Base-by-base conservation (phyloP, 1,284 basidiomycete species). In the Puccinia polysora region DNA sequence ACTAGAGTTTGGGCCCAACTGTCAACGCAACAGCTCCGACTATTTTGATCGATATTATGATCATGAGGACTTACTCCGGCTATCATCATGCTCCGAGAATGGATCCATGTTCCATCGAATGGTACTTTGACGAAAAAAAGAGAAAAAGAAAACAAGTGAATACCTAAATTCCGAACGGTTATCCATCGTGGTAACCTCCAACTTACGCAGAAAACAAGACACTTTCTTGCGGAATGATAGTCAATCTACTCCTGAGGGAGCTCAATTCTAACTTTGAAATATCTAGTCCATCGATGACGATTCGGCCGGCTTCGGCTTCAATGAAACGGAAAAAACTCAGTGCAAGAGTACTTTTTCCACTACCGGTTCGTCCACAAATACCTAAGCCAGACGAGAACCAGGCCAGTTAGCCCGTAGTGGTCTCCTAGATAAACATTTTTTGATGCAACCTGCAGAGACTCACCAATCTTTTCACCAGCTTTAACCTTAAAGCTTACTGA, bases 341-440 rank as follows among this genome's bases (percentile, higher is more conserved):
- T 0, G 92, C 92, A 18, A 97, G 84, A 0, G 92, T 96, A 71
- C 87, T 89, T 81, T 94, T 93, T 56, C 91, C 91, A 28, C 82
- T 81, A 18, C 95, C 94, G 0, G 93, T 96, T 4, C 67, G 55
- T 18, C 67, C 67, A 62, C 65, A 68, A 15, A 68, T 47, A 30
- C 40, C 62, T 49, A 4, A 2, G 10, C 14, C 23, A 25, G 58
- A 15, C 18, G 32, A 60, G 30, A 4, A 25, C 28, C 18, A 47
- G 2, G 18, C 4, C 32, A 40, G n/a, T 23, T 38, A 60, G 15
- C 20, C 40, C 20, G n/a, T 6, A 59, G 40, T n/a, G n/a, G 36
- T 18, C n/a, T 32, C n/a, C n/a, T n/a, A n/a, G n/a, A n/a, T n/a
- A n/a, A n/a, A n/a, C n/a, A n/a, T n/a, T n/a, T n/a, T n/a, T n/a